Percentiles rank a stretch among this genome's conserved stretches.
Conservation (phyloP, 768 basidiomycete species). For the Termitomyces sp. region DNA sequence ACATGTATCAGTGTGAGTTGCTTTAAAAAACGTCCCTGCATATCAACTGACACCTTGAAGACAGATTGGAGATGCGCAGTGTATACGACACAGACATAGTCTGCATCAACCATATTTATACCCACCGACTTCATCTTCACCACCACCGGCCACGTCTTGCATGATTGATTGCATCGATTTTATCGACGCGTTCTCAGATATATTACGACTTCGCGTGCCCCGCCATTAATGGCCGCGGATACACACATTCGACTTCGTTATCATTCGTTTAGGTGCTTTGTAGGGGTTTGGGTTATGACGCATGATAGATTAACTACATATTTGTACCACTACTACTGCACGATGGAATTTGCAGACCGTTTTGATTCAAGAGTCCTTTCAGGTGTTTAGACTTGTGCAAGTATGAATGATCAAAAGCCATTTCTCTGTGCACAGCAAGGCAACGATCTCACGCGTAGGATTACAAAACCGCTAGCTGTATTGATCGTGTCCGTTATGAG, state of each 20-base stretch:
- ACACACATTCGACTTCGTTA: constrained; percentile 3
- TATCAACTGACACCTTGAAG: background rate
- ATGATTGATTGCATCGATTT: background rate
- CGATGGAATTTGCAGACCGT: constrained; percentile 5
- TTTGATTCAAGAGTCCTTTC: background rate
- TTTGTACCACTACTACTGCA: constrained; percentile 8
- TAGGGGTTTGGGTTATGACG: background rate
- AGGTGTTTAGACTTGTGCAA: background rate
- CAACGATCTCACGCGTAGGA: too few relatives aligned
- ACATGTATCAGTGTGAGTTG: background rate
- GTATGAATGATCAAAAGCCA: background rate
- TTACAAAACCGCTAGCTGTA: too few relatives aligned
- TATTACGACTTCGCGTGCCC: background rate
- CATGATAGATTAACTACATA: background rate
- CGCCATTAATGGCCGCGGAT: constrained; percentile 3
- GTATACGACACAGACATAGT: too few relatives aligned
- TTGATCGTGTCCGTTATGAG: too few relatives aligned
- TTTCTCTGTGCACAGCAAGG: too few relatives aligned
- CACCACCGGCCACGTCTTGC: background rate
- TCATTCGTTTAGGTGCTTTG: constrained; percentile 1
- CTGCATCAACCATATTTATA: background rate
- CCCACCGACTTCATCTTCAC: background rate
- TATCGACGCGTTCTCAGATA: constrained; percentile 1
- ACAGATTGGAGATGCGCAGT: background rate
- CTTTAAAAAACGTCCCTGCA: background rate